Evolutionary conservation across 208 protist species (phyloP), one percentile per base, ranked within the genome.

Genomic region (Wallacemonas rigidus): DNA sequence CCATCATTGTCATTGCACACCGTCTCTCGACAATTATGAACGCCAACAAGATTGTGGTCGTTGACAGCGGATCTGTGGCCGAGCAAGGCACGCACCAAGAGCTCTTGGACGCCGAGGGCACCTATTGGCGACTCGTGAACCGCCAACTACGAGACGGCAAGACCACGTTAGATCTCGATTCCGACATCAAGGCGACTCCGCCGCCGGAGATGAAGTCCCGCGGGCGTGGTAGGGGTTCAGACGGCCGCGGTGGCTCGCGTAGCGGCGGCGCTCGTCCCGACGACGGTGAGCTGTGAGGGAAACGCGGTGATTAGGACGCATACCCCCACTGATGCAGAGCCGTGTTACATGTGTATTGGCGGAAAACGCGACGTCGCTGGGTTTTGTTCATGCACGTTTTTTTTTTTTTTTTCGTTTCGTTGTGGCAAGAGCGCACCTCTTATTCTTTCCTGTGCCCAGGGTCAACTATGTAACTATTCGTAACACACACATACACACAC

Each of bases 1-100:
- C 87, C 47, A 86, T 91, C 61, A 78, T 92, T 39, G 82, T 84
- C 38, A 87, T 93, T 45, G 79, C 85, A 4, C 87, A 92, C 76
- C 79, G 83, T 26, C 83, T 90, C 17, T 84, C 76, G 57, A 94
- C 85, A 17, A 80, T 94, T 26, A 73, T 80, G 40, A 75, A 81
- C 54, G 77, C 75, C 14, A 78, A 93, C 70, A 78, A 78, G 61
- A 82, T 94, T 55, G 40, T 89, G 85, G 61, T 91, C 39, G 56
- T 92, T 53, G 84, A 89, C 38, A 62, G 74, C 6, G 86, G 85
- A 12, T 17, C 36, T 11, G 81, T 81, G 50, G 80, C 78, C 40
- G 84, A 92, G 76, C 80, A 79, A 61, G 85, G 85, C 41, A 76
- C 81, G 40, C 86, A 85, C 70, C 71, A 81, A 39, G 76, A 78